Conservation (phyloP, 1,284 basidiomycete genomes). For the Amylostereum areolatum region DNA sequence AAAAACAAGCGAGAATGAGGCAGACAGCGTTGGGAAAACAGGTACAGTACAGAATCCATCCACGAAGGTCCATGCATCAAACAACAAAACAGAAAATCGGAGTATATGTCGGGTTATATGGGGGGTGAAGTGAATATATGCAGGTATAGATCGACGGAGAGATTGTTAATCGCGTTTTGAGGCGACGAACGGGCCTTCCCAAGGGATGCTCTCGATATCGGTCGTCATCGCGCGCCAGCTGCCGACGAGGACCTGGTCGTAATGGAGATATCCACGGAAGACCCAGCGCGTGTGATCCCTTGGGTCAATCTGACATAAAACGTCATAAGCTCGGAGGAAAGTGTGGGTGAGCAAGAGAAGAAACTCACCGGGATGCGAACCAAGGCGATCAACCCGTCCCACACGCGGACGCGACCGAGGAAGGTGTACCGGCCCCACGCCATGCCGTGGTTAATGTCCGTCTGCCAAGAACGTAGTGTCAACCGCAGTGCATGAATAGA, state of each 20-base stretch:
- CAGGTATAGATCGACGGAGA: too few relatives aligned
- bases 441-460: conserved; percentile 45
- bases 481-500: conserved; percentile 3
- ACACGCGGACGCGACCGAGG: conserved; percentile 58
- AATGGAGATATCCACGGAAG: conserved; percentile 66
- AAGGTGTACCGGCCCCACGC: conserved; percentile 58
- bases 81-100: too few relatives aligned
- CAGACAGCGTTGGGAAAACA: too few relatives aligned
- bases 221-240: conserved; percentile 51
- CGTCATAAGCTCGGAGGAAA: background rate
- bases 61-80: too few relatives aligned
- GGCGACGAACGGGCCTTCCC: conserved; percentile 49
- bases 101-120: too few relatives aligned
- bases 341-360: background rate
- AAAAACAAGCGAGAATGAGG: too few relatives aligned
- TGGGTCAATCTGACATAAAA: conserved; percentile 9
- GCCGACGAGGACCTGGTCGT: conserved; percentile 59
- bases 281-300: conserved; percentile 37
- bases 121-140: too few relatives aligned
- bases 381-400: conserved; percentile 65
- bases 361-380: conserved; percentile 40
- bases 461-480: conserved; percentile 26
- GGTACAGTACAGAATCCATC: too few relatives aligned
- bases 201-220: conserved; percentile 30
- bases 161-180: conserved; percentile 8